Evolutionary conservation across 352 stramenopile genomes (phyloP), one percentile per base, ranked within the genome.

Genomic region (Phytopythium aichiense): DNA sequence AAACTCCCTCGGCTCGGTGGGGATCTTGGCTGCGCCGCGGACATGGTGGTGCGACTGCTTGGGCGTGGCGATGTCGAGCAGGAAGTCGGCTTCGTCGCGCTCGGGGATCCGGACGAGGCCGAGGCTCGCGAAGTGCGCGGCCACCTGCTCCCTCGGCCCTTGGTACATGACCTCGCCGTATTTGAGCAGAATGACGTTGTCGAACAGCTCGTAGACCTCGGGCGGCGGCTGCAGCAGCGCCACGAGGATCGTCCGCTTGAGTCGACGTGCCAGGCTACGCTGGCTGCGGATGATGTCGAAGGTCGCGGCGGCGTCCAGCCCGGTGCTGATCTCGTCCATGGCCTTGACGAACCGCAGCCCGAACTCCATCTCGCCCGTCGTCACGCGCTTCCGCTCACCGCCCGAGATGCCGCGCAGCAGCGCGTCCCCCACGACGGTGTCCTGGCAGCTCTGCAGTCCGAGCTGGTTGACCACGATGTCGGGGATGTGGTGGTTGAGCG

Each of bases 341-440:
- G 25, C 25, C 25, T 30, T 30, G 25, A 30, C 25, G 25, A 30
- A 30, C 25, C 25, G 25, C 25, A 30, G 25, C 25, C 25, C 93
- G 13, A 97, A 71, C 23, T 94, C 54, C 58, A 95, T 88, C 55
- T 89, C 88, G 15, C 81, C 87, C 52, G 88, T 91, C 52, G 91
- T 95, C 25, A 94, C 76, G 22, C 89, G 73, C 67, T 96, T 97
- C 60, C 80, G 65, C 51, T 94, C 81, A 2, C 83, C 77, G 11
- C 80, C 79, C 40, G 71, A 89, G 33, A 95, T 72, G 7, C 75
- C 76, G 33, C 76, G 66, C 13, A 84, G 23, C 63, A 83, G 60
- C 13, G 49, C 61, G 54, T 87, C 53, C 13, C 76, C 76, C 7
- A 85, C 63, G 23, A 84, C 74, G 8, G 75, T 84, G 55, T 84